Evolutionary conservation across 176 grass and related monocot genomes (phyloP).

Genomic region (Tuctoria greenei): DNA sequence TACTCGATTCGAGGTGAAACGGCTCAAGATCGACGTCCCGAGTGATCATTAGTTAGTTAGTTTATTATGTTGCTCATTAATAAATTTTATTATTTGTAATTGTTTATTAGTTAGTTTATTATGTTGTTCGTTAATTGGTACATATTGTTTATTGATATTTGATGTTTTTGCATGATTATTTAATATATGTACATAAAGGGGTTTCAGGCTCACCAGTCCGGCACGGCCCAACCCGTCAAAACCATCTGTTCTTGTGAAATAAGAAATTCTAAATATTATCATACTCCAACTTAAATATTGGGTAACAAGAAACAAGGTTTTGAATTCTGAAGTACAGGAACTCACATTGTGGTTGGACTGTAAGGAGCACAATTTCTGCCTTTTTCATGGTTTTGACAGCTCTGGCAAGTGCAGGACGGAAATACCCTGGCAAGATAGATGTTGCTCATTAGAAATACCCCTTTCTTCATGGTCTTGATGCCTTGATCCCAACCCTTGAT

Average conservation of each 20-base stretch:
- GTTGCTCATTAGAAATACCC: constrained; percentile 47
- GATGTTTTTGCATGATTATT: no score
- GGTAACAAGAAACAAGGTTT: not conserved
- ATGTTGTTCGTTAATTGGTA: no score
- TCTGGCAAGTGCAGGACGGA: constrained; percentile 72
- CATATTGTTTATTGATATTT: no score
- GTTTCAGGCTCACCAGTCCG: no score
- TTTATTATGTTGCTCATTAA: no score
- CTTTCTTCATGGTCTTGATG: constrained; percentile 99
- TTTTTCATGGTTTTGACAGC: constrained; percentile 99
- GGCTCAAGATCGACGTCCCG: no score
- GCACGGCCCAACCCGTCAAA: no score
- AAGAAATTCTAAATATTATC: not conserved
- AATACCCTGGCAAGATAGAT: constrained; percentile 59
- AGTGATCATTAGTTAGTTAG: no score
- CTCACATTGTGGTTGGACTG: constrained; percentile 93
- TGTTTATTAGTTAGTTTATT: no score
- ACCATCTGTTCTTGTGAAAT: constrained; percentile 55
- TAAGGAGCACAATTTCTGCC: constrained; percentile 70
- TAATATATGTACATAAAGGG: no score
- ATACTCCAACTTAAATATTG: not conserved
- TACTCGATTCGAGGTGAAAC: no score
- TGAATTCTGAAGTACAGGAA: not conserved
- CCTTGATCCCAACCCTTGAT: constrained; percentile 99
- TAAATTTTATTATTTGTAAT: no score